Percentiles rank a stretch among this genome's conserved stretches.
These are phyloP conservation scores for Musa beccarii DNA, from an alignment of 176 grass and related monocot species.

Conservation along the genomic window DNA sequence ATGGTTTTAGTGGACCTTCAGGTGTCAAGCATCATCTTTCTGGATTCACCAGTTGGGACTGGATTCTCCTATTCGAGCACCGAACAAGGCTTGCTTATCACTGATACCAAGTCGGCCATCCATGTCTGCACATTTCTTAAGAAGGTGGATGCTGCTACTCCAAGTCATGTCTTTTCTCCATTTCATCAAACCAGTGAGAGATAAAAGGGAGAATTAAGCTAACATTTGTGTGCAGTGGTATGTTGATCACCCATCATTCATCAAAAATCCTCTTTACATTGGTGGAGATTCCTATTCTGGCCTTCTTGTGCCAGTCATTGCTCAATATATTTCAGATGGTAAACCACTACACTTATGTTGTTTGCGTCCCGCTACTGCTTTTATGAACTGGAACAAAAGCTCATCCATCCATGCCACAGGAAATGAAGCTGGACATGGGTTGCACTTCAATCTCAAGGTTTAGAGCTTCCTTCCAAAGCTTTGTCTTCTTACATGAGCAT, in stretches of 20 bases:
- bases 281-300: slow-evolving; percentile 83
- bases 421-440: slow-evolving; percentile 12
- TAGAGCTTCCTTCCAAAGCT: no score
- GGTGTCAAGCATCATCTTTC: slow-evolving; percentile 67
- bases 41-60: slow-evolving; percentile 62
- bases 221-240: slow-evolving; percentile 29
- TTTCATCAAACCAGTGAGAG: no score
- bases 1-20: not conserved
- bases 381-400: not conserved
- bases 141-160: slow-evolving; percentile 16
- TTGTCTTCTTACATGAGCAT: no score
- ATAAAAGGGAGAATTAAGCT: not conserved
- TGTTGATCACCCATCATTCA: slow-evolving; percentile 45
- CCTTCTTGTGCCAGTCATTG: slow-evolving; percentile 47
- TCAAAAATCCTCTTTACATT: slow-evolving; percentile 59
- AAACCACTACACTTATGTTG: no score
- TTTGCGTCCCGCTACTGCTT: not conserved
- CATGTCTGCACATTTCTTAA: slow-evolving; percentile 39
- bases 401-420: slow-evolving; percentile 14
- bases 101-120: slow-evolving; percentile 26
- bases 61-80: slow-evolving; percentile 56
- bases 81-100: slow-evolving; percentile 28
- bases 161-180: not conserved
- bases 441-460: slow-evolving; percentile 38
- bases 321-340: slow-evolving; percentile 37